Evolutionary conservation across 441 rosid genomes (phyloP), one percentile per base, ranked within the genome.

Genomic region (Macaranga tanarius): DNA sequence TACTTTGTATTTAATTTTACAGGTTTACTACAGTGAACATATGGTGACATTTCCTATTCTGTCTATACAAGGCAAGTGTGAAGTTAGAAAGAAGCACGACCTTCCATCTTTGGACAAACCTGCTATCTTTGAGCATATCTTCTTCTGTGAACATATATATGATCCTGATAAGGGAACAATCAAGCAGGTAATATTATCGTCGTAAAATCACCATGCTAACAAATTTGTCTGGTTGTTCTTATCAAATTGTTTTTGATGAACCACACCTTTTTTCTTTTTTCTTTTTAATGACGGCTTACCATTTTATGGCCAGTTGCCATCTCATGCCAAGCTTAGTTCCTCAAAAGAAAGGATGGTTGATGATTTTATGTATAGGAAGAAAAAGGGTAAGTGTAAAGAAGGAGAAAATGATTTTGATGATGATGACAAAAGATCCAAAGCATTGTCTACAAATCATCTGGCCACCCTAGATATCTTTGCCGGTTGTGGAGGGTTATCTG

Each of bases 401-500:
- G 86, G 73, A 52, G 97, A 88, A 73, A 69, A 65, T 57, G 84
- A 69, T 16, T 66, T 22, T 71, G 82, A 73, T 62, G 82, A 85
- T 71, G 79, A 75, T 69, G 71, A 23, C 60, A 85, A 79, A 47
- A 79, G 76, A 74, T 77, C 79, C 52, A 67, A 78, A 70, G 77
- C 68, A 42, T 10, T 42, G 47, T 42, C 47, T 59, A 84, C 76
- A 65, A 42, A 42, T 42, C 40, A 78, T 63, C 67, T 91, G 78
- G 86, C 94, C 76, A 90, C 97, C 1, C 73, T 91, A 16, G 97
- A 91, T 79, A 89, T 91, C 55, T 93, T 93, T 85, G 90, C 96
- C 48, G 97, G 97, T 65, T 93, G 97, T 80, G 98, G 97, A 77
- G 98, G 97, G 45, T 81, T 93, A 72, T 90, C 97, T 40, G 90